Evolutionary conservation across 2,329 filamentous ascomycete genomes (phyloP).

Genomic region (Tympanopsis confertula): DNA sequence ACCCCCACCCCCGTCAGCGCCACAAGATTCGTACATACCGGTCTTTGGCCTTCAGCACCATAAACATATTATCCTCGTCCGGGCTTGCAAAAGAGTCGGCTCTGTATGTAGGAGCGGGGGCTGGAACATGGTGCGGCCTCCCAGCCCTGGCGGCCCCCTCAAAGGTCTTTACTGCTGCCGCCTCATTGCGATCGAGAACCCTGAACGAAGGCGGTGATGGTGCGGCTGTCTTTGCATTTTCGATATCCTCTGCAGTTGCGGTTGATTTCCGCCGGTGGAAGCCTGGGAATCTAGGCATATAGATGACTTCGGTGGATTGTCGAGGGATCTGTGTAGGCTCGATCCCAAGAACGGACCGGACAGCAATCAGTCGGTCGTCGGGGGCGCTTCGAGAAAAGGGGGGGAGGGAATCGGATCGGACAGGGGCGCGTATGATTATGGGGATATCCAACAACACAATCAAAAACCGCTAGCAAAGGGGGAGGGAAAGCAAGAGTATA

Average conservation of each 20-base stretch:
- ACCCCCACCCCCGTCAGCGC: conserved; percentile 4
- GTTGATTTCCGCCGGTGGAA: conserved; percentile 49
- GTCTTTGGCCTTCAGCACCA: conserved; percentile 37
- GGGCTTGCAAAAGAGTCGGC: conserved; percentile 22
- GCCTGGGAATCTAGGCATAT: conserved; percentile 52
- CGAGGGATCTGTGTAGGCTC: background rate
- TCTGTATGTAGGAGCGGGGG: conserved; percentile 23
- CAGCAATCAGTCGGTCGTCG: too few relatives aligned
- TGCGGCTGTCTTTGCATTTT: conserved; percentile 32
- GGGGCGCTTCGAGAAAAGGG: background rate
- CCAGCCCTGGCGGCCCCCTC: conserved; percentile 32
- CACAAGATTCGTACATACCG: conserved; percentile 37
- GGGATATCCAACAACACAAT: background rate
- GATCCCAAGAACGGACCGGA: too few relatives aligned
- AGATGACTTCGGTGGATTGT: conserved; percentile 11
- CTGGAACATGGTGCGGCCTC: conserved; percentile 21
- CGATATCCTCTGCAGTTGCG: conserved; percentile 33
- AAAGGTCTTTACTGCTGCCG: conserved; percentile 31
- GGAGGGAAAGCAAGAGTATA: background rate
- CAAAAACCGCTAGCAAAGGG: background rate
- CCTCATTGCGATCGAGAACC: conserved; percentile 41
- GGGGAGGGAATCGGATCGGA: background rate
- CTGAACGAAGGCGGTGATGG: conserved; percentile 41
- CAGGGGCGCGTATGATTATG: background rate
- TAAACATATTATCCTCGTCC: conserved; percentile 45